phyloP scores from a whole-genome alignment of 768 basidiomycete genomes.

The Lentinus brumalis region DNA sequence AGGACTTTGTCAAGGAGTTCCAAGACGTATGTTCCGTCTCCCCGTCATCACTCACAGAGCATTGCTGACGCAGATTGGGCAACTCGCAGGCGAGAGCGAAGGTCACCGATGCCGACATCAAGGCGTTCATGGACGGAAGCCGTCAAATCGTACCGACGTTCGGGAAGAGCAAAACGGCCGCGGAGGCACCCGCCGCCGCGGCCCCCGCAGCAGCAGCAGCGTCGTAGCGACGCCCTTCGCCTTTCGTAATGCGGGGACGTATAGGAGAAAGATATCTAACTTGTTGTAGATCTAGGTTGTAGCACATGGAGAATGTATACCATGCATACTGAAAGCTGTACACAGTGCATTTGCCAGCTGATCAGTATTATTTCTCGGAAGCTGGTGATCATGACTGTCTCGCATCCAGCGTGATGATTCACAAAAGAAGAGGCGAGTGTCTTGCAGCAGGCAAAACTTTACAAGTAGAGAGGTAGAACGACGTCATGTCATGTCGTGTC shows the following conservation, averaged over 20 bases:
- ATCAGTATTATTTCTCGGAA: no score
- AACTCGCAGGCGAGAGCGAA: constrained; percentile 67
- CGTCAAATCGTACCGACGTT: constrained; percentile 71
- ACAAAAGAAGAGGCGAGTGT: no score
- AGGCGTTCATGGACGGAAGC: constrained; percentile 76
- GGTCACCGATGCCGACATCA: constrained; percentile 76
- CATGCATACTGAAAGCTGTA: not conserved
- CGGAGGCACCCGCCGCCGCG: not conserved
- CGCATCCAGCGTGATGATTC: no score
- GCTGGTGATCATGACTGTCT: no score
- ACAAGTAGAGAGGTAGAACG: no score
- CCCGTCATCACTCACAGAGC: not conserved
- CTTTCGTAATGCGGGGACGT: no score
- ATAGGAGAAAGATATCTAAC: constrained; percentile 8
- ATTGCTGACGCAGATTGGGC: not conserved
- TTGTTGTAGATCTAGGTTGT: constrained; percentile 15
- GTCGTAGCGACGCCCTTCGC: not conserved
- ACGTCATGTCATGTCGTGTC: no score
- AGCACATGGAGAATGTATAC: not conserved
- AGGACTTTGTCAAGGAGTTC: constrained; percentile 82
- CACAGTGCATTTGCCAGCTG: no score
- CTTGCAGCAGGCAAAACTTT: no score
- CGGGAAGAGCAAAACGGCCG: constrained; percentile 35
- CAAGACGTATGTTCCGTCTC: constrained; percentile 59
- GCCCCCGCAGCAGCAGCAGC: not conserved